Percentiles rank a stretch among this genome's conserved stretches.
These are phyloP conservation scores for Psilocybe azurescens DNA, from an alignment of 768 basidiomycete genomes.

Conservation along the genomic window DNA sequence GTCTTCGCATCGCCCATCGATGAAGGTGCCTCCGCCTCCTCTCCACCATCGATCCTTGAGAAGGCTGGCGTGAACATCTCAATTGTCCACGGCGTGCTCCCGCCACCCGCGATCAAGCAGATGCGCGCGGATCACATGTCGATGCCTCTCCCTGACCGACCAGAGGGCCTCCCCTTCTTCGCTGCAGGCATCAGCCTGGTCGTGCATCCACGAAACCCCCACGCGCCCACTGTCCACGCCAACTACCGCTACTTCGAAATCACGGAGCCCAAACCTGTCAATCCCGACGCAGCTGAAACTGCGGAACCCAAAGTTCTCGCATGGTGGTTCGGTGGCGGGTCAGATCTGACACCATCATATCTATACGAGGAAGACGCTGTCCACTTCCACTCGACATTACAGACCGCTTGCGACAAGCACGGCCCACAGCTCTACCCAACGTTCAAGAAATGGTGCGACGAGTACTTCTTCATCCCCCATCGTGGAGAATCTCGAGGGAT, in stretches of 20 bases:
- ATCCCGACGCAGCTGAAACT: slow-evolving; percentile 28
- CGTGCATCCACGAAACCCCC: slow-evolving; percentile 92
- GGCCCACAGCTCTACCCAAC: slow-evolving; percentile 69
- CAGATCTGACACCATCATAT: slow-evolving; percentile 93
- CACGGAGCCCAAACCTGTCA: slow-evolving; percentile 48
- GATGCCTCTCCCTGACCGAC: slow-evolving; percentile 67
- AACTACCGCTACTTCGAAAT: slow-evolving; percentile 99
- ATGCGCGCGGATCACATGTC: slow-evolving; percentile 93
- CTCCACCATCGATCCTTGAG: slow-evolving; percentile 67
- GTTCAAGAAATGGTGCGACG: slow-evolving; percentile 97
- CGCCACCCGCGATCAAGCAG: slow-evolving; percentile 88
- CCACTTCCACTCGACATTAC: slow-evolving; percentile 86
- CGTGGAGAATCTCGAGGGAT: slow-evolving; percentile 86
- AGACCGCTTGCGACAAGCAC: slow-evolving; percentile 77
- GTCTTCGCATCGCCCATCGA: slow-evolving; percentile 66
- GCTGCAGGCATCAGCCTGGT: slow-evolving; percentile 93
- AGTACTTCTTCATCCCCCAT: slow-evolving; percentile 95
- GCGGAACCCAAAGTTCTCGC: slow-evolving; percentile 64
- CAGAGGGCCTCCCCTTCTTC: slow-evolving; percentile 84
- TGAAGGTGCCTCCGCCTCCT: slow-evolving; percentile 29
- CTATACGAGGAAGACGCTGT: slow-evolving; percentile 85
- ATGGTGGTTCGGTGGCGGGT: slow-evolving; percentile 99
- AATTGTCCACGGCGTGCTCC: slow-evolving; percentile 86
- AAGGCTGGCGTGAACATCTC: slow-evolving; percentile 97
- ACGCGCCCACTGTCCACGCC: slow-evolving; percentile 92